Base-by-base conservation (phyloP, 192 early-diverging fungal species). In the Irineochytrium annulatum region DNA sequence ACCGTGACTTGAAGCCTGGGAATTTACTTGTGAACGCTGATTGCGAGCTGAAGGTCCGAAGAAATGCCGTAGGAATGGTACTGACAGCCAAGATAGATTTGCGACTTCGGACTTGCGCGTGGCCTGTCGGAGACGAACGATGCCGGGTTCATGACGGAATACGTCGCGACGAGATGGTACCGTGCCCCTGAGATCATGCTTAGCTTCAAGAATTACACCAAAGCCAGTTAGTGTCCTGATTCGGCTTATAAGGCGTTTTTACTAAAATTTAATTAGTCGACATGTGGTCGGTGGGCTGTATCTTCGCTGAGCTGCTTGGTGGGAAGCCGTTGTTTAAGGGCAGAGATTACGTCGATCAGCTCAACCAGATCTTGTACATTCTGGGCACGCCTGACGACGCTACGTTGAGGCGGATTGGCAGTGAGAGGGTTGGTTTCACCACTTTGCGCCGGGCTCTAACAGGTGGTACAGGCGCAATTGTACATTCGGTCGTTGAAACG, bases 261-360 rank as follows among this genome's bases (percentile, higher is more conserved):
- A 13, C 43, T 57, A 20, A 17, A n/a, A n/a, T n/a, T n/a, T n/a
- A n/a, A 43, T 64, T 34, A 73, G 86, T 99, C 24, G 97, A 99
- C 57, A 93, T 99, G 28, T 99, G 97, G 97, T 84, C 92, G 0
- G 90, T 94, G 29, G 97, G 95, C 17, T 97, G 97, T 60, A 94
- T 99, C 46, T 97, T 99, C 88, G 97, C 92, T 20, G 97, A 99
- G 61, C 85, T 99, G 26, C 75, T 97, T 65, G 63, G 65, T n/a
- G 76, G 82, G 27, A 72, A 77, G 57, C 68, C 78, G 27, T 39
- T 84, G 2, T 84, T 84, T 54, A 84, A 84, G 51, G 82, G 82
- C 37, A 29, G 52, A 5, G 77, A 83, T 60, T 80, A 98, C 71
- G 89, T 97, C 57, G 89, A 97, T 61, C 97, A 99, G 79, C 73